These are phyloP conservation scores for Solanum clarkiae DNA, from an alignment of 257 asterid species.

Conservation along the genomic window DNA sequence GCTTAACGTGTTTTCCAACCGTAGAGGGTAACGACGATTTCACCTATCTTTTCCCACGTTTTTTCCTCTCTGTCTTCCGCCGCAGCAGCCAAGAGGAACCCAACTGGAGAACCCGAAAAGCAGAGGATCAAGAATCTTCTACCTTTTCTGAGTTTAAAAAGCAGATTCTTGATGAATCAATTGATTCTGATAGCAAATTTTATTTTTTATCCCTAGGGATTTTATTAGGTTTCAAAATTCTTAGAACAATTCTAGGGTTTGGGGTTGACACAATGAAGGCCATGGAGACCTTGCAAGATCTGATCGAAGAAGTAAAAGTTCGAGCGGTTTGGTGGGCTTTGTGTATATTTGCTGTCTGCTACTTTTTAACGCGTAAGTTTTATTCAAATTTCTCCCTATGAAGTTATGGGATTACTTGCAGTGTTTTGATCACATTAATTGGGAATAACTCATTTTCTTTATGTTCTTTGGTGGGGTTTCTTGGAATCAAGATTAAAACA, in stretches of 20 bases:
- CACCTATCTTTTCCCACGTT: slow-evolving; percentile 16
- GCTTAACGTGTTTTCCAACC: background rate
- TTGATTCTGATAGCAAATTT: background rate
- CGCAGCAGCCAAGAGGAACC: background rate
- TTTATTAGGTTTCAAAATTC: background rate
- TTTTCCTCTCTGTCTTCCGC: slow-evolving; percentile 13
- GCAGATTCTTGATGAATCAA: background rate
- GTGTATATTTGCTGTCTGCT: slow-evolving; percentile 69
- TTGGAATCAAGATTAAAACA: background rate
- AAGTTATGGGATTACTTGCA: background rate
- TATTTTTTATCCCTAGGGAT: background rate
- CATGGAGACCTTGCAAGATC: slow-evolving; percentile 80
- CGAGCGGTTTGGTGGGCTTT: slow-evolving; percentile 95
- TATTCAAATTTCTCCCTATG: background rate
- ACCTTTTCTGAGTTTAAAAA: background rate
- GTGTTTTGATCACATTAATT: background rate
- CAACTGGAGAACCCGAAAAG: background rate
- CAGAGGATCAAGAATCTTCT: background rate
- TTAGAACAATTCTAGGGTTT: slow-evolving; percentile 20
- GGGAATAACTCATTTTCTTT: background rate
- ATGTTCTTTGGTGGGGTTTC: background rate
- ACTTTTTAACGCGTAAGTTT: slow-evolving; percentile 83
- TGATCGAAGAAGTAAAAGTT: slow-evolving; percentile 93
- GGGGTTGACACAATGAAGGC: slow-evolving; percentile 33
- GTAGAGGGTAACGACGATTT: background rate